Conservation (phyloP, 768 basidiomycete genomes). For the Boletus sp. region DNA sequence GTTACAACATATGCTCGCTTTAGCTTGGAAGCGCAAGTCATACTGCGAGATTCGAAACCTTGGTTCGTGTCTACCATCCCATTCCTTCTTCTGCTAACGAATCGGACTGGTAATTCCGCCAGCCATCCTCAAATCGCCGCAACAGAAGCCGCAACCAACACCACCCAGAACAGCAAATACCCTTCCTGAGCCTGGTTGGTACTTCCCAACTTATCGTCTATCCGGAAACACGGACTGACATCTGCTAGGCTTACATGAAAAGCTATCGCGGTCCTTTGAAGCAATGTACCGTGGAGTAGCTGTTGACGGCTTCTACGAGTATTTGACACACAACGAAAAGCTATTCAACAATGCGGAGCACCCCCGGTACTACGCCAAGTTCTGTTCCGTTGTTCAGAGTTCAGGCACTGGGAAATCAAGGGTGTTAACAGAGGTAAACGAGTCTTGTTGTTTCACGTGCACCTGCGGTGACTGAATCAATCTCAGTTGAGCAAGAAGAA, state of each 20-base stretch:
- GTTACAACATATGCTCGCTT: background rate
- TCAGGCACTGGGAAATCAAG: constrained; percentile 16
- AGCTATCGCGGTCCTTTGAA: background rate
- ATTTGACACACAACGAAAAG: constrained; percentile 10
- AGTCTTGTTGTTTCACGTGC: background rate
- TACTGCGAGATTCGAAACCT: background rate
- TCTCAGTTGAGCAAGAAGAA: constrained; percentile 9
- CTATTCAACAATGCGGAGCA: background rate
- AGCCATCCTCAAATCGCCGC: background rate
- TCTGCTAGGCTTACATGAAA: background rate
- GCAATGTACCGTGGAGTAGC: constrained; percentile 2
- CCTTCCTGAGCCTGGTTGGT: background rate
- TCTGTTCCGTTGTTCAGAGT: constrained; percentile 12
- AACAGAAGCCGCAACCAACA: background rate
- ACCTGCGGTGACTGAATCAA: background rate
- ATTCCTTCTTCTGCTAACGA: too few relatives aligned
- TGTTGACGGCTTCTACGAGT: constrained; percentile 19
- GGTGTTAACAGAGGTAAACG: constrained; percentile 7
- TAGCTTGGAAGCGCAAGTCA: background rate
- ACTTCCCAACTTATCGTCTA: too few relatives aligned
- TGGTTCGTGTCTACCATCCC: background rate
- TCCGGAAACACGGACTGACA: background rate
- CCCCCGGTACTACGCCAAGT: constrained; percentile 4
- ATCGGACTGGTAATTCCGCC: background rate
- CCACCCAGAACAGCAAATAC: too few relatives aligned